Base-by-base conservation (phyloP, 495 filamentous ascomycete species). In the Penicillium cosmopolitanum region DNA sequence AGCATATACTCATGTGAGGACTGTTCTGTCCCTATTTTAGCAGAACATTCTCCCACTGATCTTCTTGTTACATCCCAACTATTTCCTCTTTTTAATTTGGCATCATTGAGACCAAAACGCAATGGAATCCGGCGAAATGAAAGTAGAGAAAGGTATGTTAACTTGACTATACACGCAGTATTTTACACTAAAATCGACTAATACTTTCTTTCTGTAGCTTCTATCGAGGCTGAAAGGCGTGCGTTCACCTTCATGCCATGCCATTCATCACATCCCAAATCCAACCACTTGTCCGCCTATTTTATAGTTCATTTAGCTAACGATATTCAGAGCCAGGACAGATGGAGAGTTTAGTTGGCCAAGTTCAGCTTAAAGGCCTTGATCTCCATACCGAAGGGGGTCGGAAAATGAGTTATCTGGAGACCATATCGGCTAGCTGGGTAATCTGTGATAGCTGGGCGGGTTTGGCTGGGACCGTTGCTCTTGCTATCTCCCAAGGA, bases 381-480 rank as follows among this genome's bases (percentile, higher is more conserved):
- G 19, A 18, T 13, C 23, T 60, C 0, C 57, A 60, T n/a, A 40
- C 19, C 5, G 28, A 38, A 9, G 57, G 53, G 16, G 43, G 23
- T 11, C 50, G 55, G 4, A 35, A 58, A 46, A 58, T 58, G 55
- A 55, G 53, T n/a, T 48, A 50, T 15, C 42, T 64, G 35, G 44
- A 65, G 31, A 65, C 52, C 15, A 65, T 65, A n/a, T 61, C 54
- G 16, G 58, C 58, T 4, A 44, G 42, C n/a, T 44, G 42, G 42
- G 48, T 57, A 21, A 68, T 74, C 15, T 64, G 63, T 31, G 53
- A 69, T 47, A 66, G 60, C 54, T 73, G 70, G 70, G 53, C 60
- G 10, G 66, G 57, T 0, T 43, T 74, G 12, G 70, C 64, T 12
- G 61, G 62, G 1, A 73, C 64, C 1, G 15, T 74, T 9, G 56